Evolutionary conservation across 371 early-diverging fungal species (phyloP).

Genomic region (Actinomucor elegans): DNA sequence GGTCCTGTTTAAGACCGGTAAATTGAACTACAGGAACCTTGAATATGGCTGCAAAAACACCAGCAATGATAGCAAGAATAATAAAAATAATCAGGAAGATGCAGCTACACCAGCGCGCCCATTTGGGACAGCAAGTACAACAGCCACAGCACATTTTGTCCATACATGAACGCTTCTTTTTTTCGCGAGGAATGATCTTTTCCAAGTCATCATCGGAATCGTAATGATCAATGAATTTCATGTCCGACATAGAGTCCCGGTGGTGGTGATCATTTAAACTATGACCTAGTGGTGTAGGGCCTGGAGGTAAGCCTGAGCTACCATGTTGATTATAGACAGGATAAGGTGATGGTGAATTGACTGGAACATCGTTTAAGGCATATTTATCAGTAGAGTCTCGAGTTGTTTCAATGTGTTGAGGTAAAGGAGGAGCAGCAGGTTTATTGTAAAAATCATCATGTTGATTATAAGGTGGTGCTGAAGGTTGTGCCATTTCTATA

Average conservation of each 20-base stretch:
- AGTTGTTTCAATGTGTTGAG: constrained; percentile 13
- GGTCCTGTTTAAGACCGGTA: constrained; percentile 33
- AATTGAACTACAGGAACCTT: constrained; percentile 42
- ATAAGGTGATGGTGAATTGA: constrained; percentile 19
- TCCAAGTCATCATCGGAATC: constrained; percentile 30
- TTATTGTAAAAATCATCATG: constrained; percentile 12
- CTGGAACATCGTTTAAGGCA: constrained; percentile 18
- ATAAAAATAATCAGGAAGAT: constrained; percentile 36
- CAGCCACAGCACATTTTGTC: constrained; percentile 52
- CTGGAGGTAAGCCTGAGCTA: background rate
- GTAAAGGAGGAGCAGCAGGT: constrained; percentile 10
- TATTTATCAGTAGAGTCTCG: constrained; percentile 12
- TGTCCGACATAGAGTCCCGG: constrained; percentile 17
- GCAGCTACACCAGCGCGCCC: constrained; percentile 46
- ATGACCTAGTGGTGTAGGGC: background rate
- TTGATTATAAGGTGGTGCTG: constrained; percentile 6
- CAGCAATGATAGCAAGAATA: constrained; percentile 38
- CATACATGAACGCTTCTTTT: constrained; percentile 35
- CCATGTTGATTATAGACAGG: constrained; percentile 5
- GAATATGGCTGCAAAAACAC: constrained; percentile 45
- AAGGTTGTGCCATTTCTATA: constrained; percentile 5
- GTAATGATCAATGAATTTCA: constrained; percentile 20
- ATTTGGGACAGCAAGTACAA: constrained; percentile 50
- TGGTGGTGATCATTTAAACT: background rate
- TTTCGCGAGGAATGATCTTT: constrained; percentile 22